Percentiles rank a stretch among this genome's conserved stretches.
Conservation (phyloP, 2,329 filamentous ascomycete genomes). For the Colletotrichum filicis region DNA sequence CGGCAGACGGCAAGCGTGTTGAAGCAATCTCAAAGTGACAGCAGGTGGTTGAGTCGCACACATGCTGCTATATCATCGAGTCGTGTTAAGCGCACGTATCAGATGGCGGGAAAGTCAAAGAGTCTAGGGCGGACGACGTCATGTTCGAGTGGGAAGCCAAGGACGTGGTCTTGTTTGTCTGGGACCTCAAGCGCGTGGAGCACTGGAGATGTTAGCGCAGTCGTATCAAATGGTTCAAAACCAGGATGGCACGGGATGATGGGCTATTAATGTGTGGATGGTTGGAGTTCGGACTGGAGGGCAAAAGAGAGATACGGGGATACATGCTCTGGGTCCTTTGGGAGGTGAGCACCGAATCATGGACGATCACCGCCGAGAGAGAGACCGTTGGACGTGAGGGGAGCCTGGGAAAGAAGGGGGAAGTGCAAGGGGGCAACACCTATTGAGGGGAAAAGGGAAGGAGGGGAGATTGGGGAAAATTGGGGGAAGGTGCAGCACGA, state of each 20-base stretch:
- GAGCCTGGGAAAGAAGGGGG: background rate
- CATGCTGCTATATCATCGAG: background rate
- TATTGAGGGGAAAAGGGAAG: background rate
- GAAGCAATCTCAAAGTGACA: background rate
- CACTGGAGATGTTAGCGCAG: background rate
- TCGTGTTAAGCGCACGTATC: constrained; percentile 32
- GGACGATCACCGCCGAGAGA: constrained; percentile 4
- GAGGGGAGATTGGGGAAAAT: constrained; percentile 16
- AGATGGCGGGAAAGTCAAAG: background rate
- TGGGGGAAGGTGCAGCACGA: background rate
- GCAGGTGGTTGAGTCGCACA: background rate
- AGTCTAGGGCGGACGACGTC: constrained; percentile 25
- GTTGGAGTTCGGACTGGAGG: background rate
- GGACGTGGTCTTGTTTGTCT: constrained; percentile 9
- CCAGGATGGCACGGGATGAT: background rate
- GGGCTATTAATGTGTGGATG: background rate
- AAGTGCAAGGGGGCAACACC: background rate
- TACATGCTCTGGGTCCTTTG: background rate
- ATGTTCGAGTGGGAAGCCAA: constrained; percentile 19
- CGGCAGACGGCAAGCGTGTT: background rate
- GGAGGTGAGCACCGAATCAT: background rate
- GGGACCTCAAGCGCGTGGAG: background rate
- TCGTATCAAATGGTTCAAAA: background rate
- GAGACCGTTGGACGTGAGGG: constrained; percentile 5
- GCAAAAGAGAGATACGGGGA: background rate